These are phyloP conservation scores for Papiliotrema nemorosa DNA, from an alignment of 1,284 basidiomycete species.

Conservation along the genomic window DNA sequence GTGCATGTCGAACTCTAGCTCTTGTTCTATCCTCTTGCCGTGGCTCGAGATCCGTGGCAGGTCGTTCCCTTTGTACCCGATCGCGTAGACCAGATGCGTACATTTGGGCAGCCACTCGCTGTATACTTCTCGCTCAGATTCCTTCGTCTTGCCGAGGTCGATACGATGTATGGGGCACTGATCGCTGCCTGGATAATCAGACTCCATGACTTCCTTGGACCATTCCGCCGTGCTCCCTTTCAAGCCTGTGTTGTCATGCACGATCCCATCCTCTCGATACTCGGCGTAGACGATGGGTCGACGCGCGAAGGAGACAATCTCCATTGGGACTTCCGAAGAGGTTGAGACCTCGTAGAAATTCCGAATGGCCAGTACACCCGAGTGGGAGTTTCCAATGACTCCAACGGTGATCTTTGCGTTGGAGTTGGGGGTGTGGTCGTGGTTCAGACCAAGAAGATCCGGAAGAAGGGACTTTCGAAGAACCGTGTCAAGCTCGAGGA, in stretches of 20 bases:
- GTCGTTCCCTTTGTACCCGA: conserved; percentile 16
- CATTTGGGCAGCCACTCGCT: conserved; percentile 14
- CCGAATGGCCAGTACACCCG: conserved; percentile 22
- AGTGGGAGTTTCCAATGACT: conserved; percentile 28
- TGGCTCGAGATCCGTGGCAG: conserved; percentile 1
- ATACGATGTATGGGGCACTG: conserved; percentile 13
- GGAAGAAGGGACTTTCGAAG: conserved; percentile 19
- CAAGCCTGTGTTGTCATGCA: conserved; percentile 26
- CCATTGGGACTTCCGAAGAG: too few relatives aligned
- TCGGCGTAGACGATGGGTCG: conserved; percentile 19
- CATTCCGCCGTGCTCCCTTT: conserved; percentile 26
- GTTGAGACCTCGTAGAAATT: conserved; percentile 20
- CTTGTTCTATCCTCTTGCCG: conserved; percentile 3
- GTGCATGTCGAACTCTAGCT: conserved; percentile 21
- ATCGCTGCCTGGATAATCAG: background rate
- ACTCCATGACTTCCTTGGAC: conserved; percentile 17
- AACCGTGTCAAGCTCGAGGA: conserved; percentile 22
- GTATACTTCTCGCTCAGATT: conserved; percentile 15
- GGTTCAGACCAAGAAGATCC: background rate
- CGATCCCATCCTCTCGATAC: conserved; percentile 25
- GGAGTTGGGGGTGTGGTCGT: background rate
- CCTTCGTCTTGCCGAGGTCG: conserved; percentile 4
- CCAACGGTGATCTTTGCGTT: conserved; percentile 9
- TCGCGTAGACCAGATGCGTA: conserved; percentile 26
- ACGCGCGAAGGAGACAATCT: conserved; percentile 12